Evolutionary conservation across 2,329 filamentous ascomycete species (phyloP).

Genomic region (Scortechinia acanthostroma): DNA sequence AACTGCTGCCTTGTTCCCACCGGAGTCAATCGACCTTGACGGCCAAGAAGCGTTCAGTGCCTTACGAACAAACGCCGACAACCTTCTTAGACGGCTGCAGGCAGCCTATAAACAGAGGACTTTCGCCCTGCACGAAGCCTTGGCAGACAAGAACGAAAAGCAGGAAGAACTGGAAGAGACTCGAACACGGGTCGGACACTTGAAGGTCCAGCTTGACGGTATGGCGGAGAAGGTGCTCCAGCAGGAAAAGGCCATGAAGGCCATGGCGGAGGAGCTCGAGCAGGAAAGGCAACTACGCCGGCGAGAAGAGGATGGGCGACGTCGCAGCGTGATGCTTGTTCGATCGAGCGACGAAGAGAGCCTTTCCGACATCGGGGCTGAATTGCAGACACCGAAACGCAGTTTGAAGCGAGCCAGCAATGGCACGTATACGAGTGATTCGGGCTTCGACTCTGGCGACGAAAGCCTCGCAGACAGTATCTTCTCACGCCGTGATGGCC

Average conservation of each 20-base stretch:
- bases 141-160: constrained; percentile 45
- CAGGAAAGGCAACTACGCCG: constrained; percentile 27
- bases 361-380: constrained; percentile 11
- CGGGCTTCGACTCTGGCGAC: constrained; percentile 49
- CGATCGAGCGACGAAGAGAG: not conserved
- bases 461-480: constrained; percentile 38
- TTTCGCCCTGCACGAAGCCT: constrained; percentile 36
- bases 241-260: constrained; percentile 45
- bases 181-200: constrained; percentile 42
- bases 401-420: constrained; percentile 25
- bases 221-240: constrained; percentile 45
- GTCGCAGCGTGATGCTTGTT: constrained; percentile 2
- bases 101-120: constrained; percentile 42
- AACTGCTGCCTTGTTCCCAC: constrained; percentile 40
- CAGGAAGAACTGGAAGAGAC: constrained; percentile 55
- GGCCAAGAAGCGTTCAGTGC: constrained; percentile 45
- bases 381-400: constrained; percentile 20
- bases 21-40: constrained; percentile 34
- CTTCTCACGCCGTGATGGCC: constrained; percentile 27
- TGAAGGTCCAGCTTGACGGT: constrained; percentile 53
- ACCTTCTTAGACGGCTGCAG: constrained; percentile 44
- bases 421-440: constrained; percentile 36
- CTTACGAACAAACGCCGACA: constrained; percentile 45
- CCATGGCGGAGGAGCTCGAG: constrained; percentile 36
- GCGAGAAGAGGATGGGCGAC: constrained; percentile 24